Evolutionary conservation across 768 basidiomycete species (phyloP), one percentile per base, ranked within the genome.

Genomic region (Kwoniella dejecticola): DNA sequence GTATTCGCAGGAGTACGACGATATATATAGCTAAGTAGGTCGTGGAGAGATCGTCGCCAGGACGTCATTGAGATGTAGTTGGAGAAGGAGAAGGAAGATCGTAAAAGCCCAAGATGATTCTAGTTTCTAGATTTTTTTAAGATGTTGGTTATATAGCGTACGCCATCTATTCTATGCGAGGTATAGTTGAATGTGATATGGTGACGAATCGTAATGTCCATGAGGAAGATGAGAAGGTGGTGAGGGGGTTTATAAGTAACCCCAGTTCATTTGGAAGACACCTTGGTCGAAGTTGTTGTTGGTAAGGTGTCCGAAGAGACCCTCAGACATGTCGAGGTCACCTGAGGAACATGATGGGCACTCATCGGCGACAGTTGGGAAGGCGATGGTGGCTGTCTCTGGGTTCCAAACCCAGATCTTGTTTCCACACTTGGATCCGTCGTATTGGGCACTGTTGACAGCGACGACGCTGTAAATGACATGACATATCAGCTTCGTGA

Each of bases 261-360:
- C 60, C 60, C 60, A 62, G 13, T 31, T 38, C 45, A 62, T 55
- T 24, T 53, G 15, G 60, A 62, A 62, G 36, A 55, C 45, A 23
- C 60, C 68, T 26, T 59, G 53, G 48, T 66, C 65, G 26, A 57
- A 47, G 62, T 70, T 63, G 48, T 58, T 63, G 57, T 67, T 54
- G 47, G 38, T 44, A 42, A 66, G 64, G 45, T 33, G 31, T 17
- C 40, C 57, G 67, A 77, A 77, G 27, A 75, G 63, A 53, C 62
- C 54, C 1, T 66, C 62, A 24, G 67, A 70, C 63, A 77, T 57
- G 65, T 77, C 76, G 48, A 77, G 68, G 17, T 62, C 61, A 5
- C 74, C 71, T 19, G 47, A 55, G 56, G n/a, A 44, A 62, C 77
- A 79, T 17, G 54, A 27, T 15, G 77, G 77, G 55, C 60, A 62